Percentiles rank a stretch among this genome's conserved stretches.
Conservation (phyloP, 2,329 filamentous ascomycete genomes). For the Parasarocladium wereldwijsianum region DNA sequence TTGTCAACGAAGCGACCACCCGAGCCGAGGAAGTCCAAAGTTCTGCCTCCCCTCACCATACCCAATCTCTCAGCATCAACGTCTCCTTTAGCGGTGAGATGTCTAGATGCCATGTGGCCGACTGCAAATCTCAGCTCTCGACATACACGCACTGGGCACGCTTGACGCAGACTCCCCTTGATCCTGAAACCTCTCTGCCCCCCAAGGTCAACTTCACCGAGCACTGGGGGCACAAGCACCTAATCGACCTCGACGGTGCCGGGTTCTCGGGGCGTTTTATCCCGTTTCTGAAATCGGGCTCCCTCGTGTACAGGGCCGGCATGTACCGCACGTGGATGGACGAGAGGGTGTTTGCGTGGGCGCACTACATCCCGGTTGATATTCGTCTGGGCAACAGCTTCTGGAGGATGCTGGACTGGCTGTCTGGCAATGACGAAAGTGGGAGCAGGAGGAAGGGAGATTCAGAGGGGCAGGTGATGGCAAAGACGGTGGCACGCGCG, state of each 20-base stretch:
- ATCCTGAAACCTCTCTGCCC: slow-evolving; percentile 3
- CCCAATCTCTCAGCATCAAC: slow-evolving; percentile 12
- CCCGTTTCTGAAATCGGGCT: slow-evolving; percentile 50
- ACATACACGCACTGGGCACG: slow-evolving; percentile 25
- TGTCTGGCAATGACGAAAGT: slow-evolving; percentile 5
- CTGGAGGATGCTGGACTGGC: slow-evolving; percentile 33
- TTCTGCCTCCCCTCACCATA: slow-evolving; percentile 9
- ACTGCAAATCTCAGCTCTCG: slow-evolving; percentile 20
- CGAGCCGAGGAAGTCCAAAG: slow-evolving; percentile 13
- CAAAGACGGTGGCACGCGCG: slow-evolving; percentile 15
- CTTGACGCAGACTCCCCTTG: slow-evolving; percentile 10
- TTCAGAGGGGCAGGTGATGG: slow-evolving; percentile 7
- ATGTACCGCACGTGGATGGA: slow-evolving; percentile 54
- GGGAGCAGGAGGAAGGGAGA: background rate
- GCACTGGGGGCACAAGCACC: slow-evolving; percentile 44
- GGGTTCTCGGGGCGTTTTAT: slow-evolving; percentile 50
- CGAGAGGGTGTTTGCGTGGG: slow-evolving; percentile 43
- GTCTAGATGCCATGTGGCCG: slow-evolving; percentile 24
- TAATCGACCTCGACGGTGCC: slow-evolving; percentile 60
- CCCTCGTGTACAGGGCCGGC: slow-evolving; percentile 47
- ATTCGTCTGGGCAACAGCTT: slow-evolving; percentile 35
- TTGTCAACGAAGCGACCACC: slow-evolving; percentile 38
- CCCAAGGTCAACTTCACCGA: slow-evolving; percentile 12
- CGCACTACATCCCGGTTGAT: slow-evolving; percentile 49
- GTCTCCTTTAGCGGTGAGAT: slow-evolving; percentile 28